phyloP scores from a whole-genome alignment of 352 stramenopile genomes.

The Phytophthora tubulina region DNA sequence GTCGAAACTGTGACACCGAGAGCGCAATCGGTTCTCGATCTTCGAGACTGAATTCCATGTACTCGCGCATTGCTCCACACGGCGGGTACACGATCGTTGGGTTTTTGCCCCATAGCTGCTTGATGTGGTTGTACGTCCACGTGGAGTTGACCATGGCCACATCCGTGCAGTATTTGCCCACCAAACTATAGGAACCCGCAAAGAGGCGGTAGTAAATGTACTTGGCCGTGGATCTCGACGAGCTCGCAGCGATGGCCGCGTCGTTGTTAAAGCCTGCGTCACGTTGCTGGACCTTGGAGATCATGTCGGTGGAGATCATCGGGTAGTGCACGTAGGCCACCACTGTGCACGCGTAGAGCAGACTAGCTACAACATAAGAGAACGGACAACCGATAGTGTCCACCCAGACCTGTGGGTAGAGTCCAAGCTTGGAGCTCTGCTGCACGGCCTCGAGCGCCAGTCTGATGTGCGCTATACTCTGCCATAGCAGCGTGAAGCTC shows the following conservation, averaged over 20 bases:
- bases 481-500: constrained; percentile 95
- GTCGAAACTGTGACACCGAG: constrained; percentile 98
- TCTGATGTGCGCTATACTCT: constrained; percentile 95
- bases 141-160: constrained; percentile 98
- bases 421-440: constrained; percentile 45
- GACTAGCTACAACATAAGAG: constrained; percentile 94
- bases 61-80: constrained; percentile 91
- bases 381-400: constrained; percentile 99
- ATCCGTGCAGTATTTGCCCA: constrained; percentile 85
- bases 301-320: constrained; percentile 99
- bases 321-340: constrained; percentile 99
- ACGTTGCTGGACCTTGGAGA: constrained; percentile 92
- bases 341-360: constrained; percentile 88
- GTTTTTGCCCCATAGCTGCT: constrained; percentile 89
- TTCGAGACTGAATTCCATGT: constrained; percentile 71
- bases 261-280: constrained; percentile 96
- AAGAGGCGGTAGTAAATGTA: constrained; percentile 97
- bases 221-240: constrained; percentile 91
- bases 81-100: constrained; percentile 95
- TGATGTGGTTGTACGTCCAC: constrained; percentile 98
- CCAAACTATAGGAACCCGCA: constrained; percentile 91
- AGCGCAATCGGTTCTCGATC: constrained; percentile 87
- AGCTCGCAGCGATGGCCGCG: constrained; percentile 78
- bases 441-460: constrained; percentile 91
- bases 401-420: constrained; percentile 93